These are phyloP conservation scores for Pythium apleroticum DNA, from an alignment of 352 stramenopile species.

Conservation along the genomic window DNA sequence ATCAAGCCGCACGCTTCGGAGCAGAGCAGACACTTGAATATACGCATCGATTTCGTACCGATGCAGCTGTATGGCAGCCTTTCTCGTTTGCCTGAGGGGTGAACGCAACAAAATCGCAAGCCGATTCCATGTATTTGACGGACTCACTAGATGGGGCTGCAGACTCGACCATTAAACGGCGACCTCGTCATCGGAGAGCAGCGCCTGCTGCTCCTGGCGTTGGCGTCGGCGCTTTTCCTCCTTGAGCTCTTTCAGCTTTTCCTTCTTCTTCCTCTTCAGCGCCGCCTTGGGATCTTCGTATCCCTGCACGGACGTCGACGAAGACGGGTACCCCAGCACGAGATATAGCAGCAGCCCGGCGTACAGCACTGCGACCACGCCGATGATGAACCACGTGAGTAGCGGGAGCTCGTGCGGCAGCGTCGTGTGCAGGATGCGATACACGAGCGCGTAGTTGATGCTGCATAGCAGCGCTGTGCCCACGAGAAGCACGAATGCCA, in stretches of 20 bases:
- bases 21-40: too few species aligned
- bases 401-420: slow-evolving; percentile 36
- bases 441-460: slow-evolving; percentile 68
- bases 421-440: slow-evolving; percentile 42
- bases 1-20: too few species aligned
- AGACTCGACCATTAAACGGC: slow-evolving; percentile 12
- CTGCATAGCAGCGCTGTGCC: slow-evolving; percentile 50
- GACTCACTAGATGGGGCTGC: not conserved
- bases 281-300: slow-evolving; percentile 18
- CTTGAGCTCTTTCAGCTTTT: slow-evolving; percentile 6
- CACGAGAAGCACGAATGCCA: slow-evolving; percentile 39
- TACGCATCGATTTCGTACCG: too few species aligned
- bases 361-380: slow-evolving; percentile 33
- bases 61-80: too few species aligned
- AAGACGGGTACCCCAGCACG: slow-evolving; percentile 48
- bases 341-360: slow-evolving; percentile 51
- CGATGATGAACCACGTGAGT: slow-evolving; percentile 18
- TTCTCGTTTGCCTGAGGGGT: too few species aligned
- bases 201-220: slow-evolving; percentile 14
- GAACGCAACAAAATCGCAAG: too few species aligned
- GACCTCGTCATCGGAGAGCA: slow-evolving; percentile 23
- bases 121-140: too few species aligned
- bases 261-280: slow-evolving; percentile 3
- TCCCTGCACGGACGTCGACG: slow-evolving; percentile 16
- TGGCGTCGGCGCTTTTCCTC: slow-evolving; percentile 11